A percentile compares a stretch with the other conserved stretches of the same genome.
These are phyloP conservation scores for Lentinula sp. DNA, from an alignment of 768 basidiomycete genomes.

Conservation along the genomic window DNA sequence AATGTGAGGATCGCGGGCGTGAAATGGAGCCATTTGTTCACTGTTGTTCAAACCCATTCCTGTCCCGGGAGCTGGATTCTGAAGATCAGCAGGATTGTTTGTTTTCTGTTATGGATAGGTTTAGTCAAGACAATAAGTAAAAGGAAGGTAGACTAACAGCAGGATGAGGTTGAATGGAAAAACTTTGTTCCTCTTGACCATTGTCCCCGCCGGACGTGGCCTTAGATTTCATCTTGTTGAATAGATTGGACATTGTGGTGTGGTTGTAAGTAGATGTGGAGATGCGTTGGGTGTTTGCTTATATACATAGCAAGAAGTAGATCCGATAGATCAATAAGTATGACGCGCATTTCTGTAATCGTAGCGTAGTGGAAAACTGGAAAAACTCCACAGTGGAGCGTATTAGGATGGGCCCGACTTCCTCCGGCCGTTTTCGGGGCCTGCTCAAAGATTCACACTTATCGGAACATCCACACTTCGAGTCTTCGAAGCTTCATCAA, in stretches of 20 bases:
- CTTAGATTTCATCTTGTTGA: not conserved
- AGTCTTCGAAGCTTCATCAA: too few species aligned
- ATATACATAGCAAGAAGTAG: not conserved
- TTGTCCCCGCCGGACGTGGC: not conserved
- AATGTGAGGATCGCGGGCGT: not conserved
- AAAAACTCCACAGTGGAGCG: too few species aligned
- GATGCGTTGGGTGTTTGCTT: not conserved
- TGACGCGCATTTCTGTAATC: too few species aligned
- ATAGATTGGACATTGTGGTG: not conserved
- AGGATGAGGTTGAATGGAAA: slow-evolving; percentile 1
- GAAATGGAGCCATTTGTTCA: not conserved
- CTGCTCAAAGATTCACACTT: too few species aligned
- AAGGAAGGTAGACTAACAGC: not conserved
- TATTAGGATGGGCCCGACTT: too few species aligned
- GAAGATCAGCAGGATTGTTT: not conserved
- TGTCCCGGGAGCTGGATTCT: not conserved
- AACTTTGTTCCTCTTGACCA: not conserved
- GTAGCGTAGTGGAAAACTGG: too few species aligned
- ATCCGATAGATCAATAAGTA: not conserved
- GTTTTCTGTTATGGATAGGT: not conserved
- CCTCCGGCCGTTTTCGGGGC: too few species aligned
- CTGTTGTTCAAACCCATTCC: slow-evolving; percentile 1
- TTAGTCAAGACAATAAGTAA: not conserved
- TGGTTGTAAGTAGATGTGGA: not conserved
- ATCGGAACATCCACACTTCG: too few species aligned